Evolutionary conservation across 1,139 yeast species (phyloP), one percentile per base, ranked within the genome.

Genomic region (Waltiozyma solani): DNA sequence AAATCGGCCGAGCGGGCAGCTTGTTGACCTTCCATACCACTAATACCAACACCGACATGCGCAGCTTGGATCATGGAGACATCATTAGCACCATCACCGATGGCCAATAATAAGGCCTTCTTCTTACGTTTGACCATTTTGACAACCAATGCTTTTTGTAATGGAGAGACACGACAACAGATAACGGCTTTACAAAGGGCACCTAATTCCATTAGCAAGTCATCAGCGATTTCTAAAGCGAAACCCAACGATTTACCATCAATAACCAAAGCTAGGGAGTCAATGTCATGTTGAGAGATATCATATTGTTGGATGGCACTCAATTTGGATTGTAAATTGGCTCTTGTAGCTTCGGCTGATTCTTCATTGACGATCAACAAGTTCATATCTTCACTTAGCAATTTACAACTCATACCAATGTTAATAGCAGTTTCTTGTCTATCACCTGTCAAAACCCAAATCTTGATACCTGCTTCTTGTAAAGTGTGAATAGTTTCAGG

Each of bases 1-100:
- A 91, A 78, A 67, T 93, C 99, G 0, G 99, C 98, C 60, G 94
- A 80, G 60, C 98, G 73, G 0, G 98, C 97, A 9, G 98, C 98
- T 60, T 93, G 99, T 87, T 89, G 89, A 51, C 99, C 99, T 64
- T 93, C 98, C 85, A 86, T 84, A 51, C 99, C 99, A 54, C 93
- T 85, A 49, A 91, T 91, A 57, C 99, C 99, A 34, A 91, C 94
- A 44, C 99, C 99, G 37, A 91, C 95, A 60, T 91, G 96, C 0
- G 98, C 98, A 13, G 97, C 96, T 61, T 91, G 98, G 50, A 91
- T 91, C 99, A 91, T 91, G 34, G 95, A 84, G 24, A 91, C 98
- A 64, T 91, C 99, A 56, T 91, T 91, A 4, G 98, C 96, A 50
- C 98, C 99, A 63, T 91, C 99, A 39, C 99, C 99, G 56, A 91